Evolutionary conservation across 148 eudicot genomes (phyloP), one percentile per base, ranked within the genome.

Genomic region (Cornus suecica): DNA sequence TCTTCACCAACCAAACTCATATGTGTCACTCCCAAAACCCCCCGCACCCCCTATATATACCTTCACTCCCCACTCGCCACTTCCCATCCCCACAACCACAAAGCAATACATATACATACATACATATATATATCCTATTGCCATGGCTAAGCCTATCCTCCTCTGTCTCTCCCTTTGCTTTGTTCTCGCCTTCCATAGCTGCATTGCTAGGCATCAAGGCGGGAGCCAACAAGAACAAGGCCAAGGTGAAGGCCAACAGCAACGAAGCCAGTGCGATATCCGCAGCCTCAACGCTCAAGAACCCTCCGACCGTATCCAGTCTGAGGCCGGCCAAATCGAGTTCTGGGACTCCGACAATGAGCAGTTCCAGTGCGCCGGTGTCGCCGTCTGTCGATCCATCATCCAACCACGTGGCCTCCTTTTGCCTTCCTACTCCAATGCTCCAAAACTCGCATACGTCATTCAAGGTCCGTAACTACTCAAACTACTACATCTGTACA

Each of bases 291-390:
- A 76, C 1, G 88, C 95, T 5, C 83, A 69, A 15, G 93, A 90
- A 27, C 98, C 97, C 29, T 78, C 83, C 1, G 69, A 71, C 60
- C 76, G 77, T 32, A 16, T 85, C 63, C 52, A 84, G 73, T 75
- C 95, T 0, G 97, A 93, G 31, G 98, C 84, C 5, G 98, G 98
- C 45, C 34, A 76, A 3, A 85, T 90, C 15, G 98, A 94, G 82
- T 75, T 80, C 48, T 94, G 91, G 91, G 90, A 92, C 74, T 26
- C 58, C 0, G 82, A 81, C 25, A 70, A 80, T 28, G 76, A 89
- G 51, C 87, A 90, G 77, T 87, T 94, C 78, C 84, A 66, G 65
- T 94, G 98, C 41, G 86, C 97, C 5, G 96, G 96, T 8, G 98
- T 85, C 0, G 79, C 91, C 8, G 72, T 86, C 24, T 41, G 74